A percentile compares a stretch with the other conserved stretches of the same genome.
Conservation (phyloP, 2,329 filamentous ascomycete genomes). For the Bimuria novae-zelandiae region DNA sequence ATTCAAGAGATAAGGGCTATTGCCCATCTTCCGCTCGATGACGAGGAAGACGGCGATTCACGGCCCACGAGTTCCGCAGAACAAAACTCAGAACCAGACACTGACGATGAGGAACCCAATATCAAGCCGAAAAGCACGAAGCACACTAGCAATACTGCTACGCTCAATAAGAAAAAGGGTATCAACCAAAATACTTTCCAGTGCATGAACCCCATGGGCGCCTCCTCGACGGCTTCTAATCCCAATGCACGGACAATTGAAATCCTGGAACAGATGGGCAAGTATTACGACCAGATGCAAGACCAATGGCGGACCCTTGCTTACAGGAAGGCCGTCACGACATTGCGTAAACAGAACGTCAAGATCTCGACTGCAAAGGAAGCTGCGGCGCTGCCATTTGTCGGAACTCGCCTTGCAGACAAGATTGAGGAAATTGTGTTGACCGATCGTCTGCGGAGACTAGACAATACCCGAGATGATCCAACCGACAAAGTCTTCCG, state of each 20-base stretch:
- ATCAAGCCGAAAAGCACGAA: constrained; percentile 15
- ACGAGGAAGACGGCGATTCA: constrained; percentile 41
- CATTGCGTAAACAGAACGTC: constrained; percentile 66
- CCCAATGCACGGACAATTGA: constrained; percentile 79
- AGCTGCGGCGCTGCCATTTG: constrained; percentile 67
- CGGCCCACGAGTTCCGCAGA: constrained; percentile 31
- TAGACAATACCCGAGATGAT: constrained; percentile 73
- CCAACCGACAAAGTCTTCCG: constrained; percentile 68
- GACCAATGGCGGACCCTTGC: constrained; percentile 77
- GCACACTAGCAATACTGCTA: constrained; percentile 10
- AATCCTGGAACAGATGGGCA: constrained; percentile 76
- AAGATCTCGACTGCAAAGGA: constrained; percentile 72
- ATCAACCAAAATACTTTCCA: constrained; percentile 53
- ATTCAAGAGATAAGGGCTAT: constrained; percentile 67
- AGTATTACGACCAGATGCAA: constrained; percentile 74
- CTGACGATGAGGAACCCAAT: constrained; percentile 33
- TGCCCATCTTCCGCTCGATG: constrained; percentile 58
- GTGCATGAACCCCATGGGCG: constrained; percentile 64
- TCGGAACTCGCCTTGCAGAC: constrained; percentile 73
- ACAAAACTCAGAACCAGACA: constrained; percentile 23
- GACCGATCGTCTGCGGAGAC: constrained; percentile 70
- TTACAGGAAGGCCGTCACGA: constrained; percentile 78
- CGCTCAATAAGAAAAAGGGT: constrained; percentile 19
- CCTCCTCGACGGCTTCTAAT: constrained; percentile 54
- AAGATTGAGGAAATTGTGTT: constrained; percentile 90